Conservation (phyloP, 257 asterid species). For the Penstemon newberryi region DNA sequence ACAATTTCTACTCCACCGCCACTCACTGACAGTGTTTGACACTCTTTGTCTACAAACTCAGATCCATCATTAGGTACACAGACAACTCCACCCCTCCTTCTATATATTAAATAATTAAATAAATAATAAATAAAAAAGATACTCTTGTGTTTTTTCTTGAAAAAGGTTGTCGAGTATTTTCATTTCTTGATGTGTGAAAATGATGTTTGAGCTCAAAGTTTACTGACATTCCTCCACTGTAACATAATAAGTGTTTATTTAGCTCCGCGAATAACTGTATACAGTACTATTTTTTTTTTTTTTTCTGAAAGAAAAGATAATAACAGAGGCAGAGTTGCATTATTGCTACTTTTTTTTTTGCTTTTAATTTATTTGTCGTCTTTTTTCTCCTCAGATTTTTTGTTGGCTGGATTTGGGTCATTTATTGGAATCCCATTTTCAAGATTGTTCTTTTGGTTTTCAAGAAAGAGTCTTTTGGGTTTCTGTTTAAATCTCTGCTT, state of each 20-base stretch:
- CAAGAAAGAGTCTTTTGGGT: conserved; percentile 16
- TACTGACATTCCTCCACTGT: conserved; percentile 35
- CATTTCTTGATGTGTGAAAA: conserved; percentile 31
- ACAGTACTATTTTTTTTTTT: neutral
- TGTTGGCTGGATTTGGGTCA: conserved; percentile 25
- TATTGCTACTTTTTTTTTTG: conserved; percentile 29
- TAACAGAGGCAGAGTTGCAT: conserved; percentile 26
- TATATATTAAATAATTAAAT: neutral
- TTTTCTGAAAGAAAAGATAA: conserved; percentile 12
- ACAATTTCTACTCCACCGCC: conserved; percentile 52
- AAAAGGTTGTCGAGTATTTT: neutral
- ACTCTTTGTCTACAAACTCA: conserved; percentile 44
- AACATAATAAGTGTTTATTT: conserved; percentile 30
- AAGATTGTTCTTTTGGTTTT: conserved; percentile 34
- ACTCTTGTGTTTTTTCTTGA: neutral
- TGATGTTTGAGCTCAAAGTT: conserved; percentile 49
- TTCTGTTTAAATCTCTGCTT: conserved; percentile 24
- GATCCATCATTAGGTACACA: conserved; percentile 71
- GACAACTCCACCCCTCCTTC: conserved; percentile 33
- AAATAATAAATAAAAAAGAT: neutral
- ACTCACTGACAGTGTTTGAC: conserved; percentile 18
- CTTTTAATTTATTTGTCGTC: conserved; percentile 29
- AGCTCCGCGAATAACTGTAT: conserved; percentile 4
- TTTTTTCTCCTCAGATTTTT: conserved; percentile 33
- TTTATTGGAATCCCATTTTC: conserved; percentile 32